Base-by-base conservation (phyloP, 345 rosid species). In the Bruguiera parviflora region DNA sequence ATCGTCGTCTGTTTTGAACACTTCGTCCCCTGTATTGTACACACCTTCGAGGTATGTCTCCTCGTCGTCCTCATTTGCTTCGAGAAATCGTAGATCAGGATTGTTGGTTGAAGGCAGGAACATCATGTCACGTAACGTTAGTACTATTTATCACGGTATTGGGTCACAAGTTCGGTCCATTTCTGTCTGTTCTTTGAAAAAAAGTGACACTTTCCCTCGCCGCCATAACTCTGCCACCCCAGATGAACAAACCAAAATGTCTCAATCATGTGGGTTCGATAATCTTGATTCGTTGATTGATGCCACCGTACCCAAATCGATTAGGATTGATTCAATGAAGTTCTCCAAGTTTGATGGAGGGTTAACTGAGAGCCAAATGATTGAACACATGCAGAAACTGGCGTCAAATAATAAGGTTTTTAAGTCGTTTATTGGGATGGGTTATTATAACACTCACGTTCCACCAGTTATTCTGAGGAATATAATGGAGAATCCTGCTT, bases 231-330 rank as follows among this genome's bases (percentile, higher is more conserved):
- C 97, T 0, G 92, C 96, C 1, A 90, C 94, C 56, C 94, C 90
- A 0, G 97, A 92, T 20, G 97, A 95, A 53, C 96, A 95, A 75
- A 27, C 83, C 64, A 89, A 82, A 33, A 95, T 95, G 96, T 85
- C 94, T 6, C 72, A 84, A 29, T 77, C 69, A 24, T 86, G 89
- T 76, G 99, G 99, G 1, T 92, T 90, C 71, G 86, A 78, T 58
- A 83, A 67, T 63, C 82, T 92, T 21, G 96, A 90, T 67, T 72
- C 92, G 0, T 86, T 95, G 28, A 75, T 92, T 60, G 92, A 89
- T 33, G 94, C 96, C 25, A 92, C 99, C 35, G 98, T 95, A 31
- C 99, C 98, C n/a, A 95, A 87, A 83, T 88, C 98, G n/a, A 95
- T 92, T 51, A 85, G 97, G 46, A 72, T 87, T 32, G 91, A 84